These are phyloP conservation scores for Fusarium pilosicola DNA, from an alignment of 2,329 filamentous ascomycete genomes.

Conservation along the genomic window DNA sequence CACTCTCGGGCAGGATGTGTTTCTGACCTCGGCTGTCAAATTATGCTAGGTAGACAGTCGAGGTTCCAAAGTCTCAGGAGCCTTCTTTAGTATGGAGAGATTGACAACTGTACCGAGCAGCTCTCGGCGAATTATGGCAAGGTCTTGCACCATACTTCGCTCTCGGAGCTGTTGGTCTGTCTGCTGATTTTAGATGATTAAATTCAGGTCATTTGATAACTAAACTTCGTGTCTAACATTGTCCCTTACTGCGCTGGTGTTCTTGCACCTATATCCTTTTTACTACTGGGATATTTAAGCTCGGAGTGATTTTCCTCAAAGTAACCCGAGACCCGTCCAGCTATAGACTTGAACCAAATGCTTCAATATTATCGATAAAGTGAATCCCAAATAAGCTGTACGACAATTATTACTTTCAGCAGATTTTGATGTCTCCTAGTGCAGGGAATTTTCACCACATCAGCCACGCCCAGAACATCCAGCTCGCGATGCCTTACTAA, in stretches of 20 bases:
- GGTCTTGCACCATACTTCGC: neutral
- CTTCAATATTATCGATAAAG: neutral
- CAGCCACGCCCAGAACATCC: no score
- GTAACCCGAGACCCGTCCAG: neutral
- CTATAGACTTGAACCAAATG: neutral
- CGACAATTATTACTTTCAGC: neutral
- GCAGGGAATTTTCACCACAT: neutral
- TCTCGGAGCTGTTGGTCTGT: neutral
- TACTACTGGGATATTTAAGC: neutral
- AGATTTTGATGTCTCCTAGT: neutral
- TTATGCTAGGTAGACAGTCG: neutral
- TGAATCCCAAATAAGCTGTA: neutral
- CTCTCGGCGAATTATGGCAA: neutral
- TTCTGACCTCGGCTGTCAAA: neutral
- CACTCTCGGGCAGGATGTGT: neutral
- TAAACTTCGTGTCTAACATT: no score
- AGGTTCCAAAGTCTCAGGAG: neutral
- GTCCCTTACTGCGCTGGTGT: accelerated
- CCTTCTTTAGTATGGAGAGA: neutral
- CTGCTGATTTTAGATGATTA: neutral
- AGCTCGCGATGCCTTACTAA: no score
- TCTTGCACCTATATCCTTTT: accelerated
- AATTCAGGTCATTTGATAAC: accelerated
- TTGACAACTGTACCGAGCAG: neutral
- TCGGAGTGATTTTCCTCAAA: neutral